These are phyloP conservation scores for Schizochytrium sp. DNA, from an alignment of 108 stramenopile genomes.

Conservation along the genomic window DNA sequence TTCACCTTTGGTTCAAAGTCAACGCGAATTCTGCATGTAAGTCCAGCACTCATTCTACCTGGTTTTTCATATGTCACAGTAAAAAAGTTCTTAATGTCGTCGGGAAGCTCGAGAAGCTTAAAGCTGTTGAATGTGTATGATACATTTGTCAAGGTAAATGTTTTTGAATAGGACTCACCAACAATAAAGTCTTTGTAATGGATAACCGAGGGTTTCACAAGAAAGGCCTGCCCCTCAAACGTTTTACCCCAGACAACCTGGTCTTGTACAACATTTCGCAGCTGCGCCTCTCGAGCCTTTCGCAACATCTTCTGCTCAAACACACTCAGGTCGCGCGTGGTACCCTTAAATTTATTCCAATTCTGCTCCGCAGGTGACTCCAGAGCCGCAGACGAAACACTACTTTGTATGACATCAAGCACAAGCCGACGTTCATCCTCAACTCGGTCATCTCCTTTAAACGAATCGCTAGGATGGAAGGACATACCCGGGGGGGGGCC, in stretches of 20 bases:
- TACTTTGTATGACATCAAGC: background rate
- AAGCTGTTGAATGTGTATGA: constrained; percentile 78
- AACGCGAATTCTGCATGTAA: constrained; percentile 71
- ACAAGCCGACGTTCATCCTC: background rate
- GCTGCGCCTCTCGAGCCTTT: constrained; percentile 9
- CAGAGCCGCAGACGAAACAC: background rate
- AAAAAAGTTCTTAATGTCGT: constrained; percentile 73
- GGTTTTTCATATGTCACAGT: constrained; percentile 72
- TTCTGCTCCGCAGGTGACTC: background rate
- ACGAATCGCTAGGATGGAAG: background rate
- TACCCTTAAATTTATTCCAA: background rate
- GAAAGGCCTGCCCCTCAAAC: constrained; percentile 70
- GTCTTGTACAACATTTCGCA: constrained; percentile 23
- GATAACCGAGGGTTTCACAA: constrained; percentile 67
- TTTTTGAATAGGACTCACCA: constrained; percentile 67
- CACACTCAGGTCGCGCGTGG: background rate
- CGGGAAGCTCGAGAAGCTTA: constrained; percentile 69
- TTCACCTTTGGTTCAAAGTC: constrained; percentile 74
- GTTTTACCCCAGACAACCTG: constrained; percentile 74
- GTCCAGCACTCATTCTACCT: constrained; percentile 77
- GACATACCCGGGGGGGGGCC: constrained; percentile 3
- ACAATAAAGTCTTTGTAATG: constrained; percentile 75
- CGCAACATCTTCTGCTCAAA: constrained; percentile 50
- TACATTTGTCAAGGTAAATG: constrained; percentile 72
- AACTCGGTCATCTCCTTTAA: background rate